Evolutionary conservation across 768 basidiomycete genomes (phyloP).

Genomic region (Crassisporium funariophilum): DNA sequence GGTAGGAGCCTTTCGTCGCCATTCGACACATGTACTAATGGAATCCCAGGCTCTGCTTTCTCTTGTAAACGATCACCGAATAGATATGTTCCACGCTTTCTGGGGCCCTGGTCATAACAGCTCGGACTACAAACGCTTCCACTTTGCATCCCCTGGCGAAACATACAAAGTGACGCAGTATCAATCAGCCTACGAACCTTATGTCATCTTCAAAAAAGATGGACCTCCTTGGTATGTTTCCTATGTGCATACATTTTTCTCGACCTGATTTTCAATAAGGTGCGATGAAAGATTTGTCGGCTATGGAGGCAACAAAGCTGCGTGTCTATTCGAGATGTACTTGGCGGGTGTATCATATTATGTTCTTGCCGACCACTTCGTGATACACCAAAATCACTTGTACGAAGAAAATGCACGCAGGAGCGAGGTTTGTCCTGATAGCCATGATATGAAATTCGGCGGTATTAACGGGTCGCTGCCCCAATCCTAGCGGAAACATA

Average conservation of each 20-base stretch:
- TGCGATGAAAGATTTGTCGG: constrained; percentile 91
- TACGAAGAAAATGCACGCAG: constrained; percentile 78
- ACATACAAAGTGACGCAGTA: constrained; percentile 78
- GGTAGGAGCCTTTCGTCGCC: too few relatives aligned
- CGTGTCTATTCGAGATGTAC: constrained; percentile 91
- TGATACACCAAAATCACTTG: constrained; percentile 83
- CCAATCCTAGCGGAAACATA: constrained; percentile 60
- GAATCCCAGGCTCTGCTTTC: constrained; percentile 51
- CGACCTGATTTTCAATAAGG: constrained; percentile 45
- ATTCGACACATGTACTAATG: not conserved
- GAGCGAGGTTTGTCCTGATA: constrained; percentile 54
- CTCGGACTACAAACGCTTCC: constrained; percentile 75
- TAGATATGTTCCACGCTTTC: constrained; percentile 76
- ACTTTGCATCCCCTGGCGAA: constrained; percentile 58
- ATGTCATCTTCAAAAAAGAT: constrained; percentile 79
- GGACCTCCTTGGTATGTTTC: constrained; percentile 67
- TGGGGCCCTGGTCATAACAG: constrained; percentile 83
- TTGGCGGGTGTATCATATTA: constrained; percentile 82
- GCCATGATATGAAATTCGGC: not conserved
- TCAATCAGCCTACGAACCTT: constrained; percentile 87
- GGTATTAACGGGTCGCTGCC: not conserved
- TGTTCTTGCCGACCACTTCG: constrained; percentile 84
- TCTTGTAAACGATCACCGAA: constrained; percentile 54
- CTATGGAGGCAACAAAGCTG: constrained; percentile 92
- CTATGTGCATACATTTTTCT: not conserved